Percentiles rank a stretch among this genome's conserved stretches.
These are phyloP conservation scores for Fibroporia radiculosa DNA, from an alignment of 768 basidiomycete genomes.

Conservation along the genomic window DNA sequence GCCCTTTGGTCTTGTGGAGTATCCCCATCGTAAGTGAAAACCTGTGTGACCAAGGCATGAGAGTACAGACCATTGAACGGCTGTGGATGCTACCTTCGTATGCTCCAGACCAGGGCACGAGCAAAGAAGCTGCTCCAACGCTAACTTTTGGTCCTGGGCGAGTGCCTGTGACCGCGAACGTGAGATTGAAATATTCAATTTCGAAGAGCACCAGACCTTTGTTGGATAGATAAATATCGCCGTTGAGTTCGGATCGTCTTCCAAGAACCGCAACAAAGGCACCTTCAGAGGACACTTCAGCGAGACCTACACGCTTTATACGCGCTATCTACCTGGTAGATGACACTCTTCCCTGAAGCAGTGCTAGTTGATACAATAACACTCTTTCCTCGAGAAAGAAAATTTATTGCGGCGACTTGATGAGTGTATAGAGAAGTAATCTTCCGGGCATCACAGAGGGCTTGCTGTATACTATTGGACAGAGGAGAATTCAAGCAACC, in stretches of 20 bases:
- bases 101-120: conserved; percentile 56
- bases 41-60: conserved; percentile 22
- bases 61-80: not conserved
- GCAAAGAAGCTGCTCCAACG: conserved; percentile 59
- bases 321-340: conserved; percentile 58
- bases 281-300: conserved; percentile 38
- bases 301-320: not conserved
- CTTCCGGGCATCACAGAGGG: conserved; percentile 48
- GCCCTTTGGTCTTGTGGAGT: conserved; percentile 63
- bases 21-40: conserved; percentile 85
- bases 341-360: conserved; percentile 83
- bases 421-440: conserved; percentile 60
- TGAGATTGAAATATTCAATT: not conserved
- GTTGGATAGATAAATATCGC: conserved; percentile 88
- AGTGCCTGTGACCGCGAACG: conserved; percentile 46
- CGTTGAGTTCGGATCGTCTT: conserved; percentile 51
- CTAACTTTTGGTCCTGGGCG: conserved; percentile 78
- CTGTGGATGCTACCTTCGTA: conserved; percentile 33
- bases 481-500: conserved; percentile 48
- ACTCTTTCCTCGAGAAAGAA: conserved; percentile 47
- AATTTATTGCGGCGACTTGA: conserved; percentile 67
- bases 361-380: conserved; percentile 89
- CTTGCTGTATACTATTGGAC: conserved; percentile 46
- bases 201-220: conserved; percentile 39
- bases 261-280: conserved; percentile 59